Percentiles rank a stretch among this genome's conserved stretches.
Conservation (phyloP, 257 asterid genomes). For the Gentiana straminea region DNA sequence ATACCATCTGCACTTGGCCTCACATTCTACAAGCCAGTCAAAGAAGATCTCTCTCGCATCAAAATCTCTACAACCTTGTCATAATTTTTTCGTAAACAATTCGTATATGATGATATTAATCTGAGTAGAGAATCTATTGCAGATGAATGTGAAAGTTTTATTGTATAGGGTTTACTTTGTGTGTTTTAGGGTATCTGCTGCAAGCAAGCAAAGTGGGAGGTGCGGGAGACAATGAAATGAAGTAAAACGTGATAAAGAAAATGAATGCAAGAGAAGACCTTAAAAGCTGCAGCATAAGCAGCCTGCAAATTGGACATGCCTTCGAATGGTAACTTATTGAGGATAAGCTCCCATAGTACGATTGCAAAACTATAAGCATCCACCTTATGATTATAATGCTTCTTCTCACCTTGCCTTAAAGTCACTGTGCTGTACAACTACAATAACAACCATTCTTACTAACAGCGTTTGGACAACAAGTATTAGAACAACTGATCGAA, state of each 20-base stretch:
- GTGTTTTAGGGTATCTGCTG: too few species aligned
- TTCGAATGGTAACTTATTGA: constrained; percentile 67
- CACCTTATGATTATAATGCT: constrained; percentile 94
- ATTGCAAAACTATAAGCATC: constrained; percentile 97
- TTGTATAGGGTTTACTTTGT: too few species aligned
- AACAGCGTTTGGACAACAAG: not conserved
- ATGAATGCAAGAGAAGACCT: constrained; percentile 24
- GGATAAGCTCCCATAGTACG: constrained; percentile 91
- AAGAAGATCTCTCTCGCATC: too few species aligned
- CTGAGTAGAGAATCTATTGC: too few species aligned
- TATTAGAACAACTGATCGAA: not conserved
- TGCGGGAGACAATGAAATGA: too few species aligned
- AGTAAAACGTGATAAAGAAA: too few species aligned
- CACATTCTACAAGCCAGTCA: constrained; percentile 42
- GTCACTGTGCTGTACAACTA: constrained; percentile 96
- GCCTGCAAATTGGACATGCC: constrained; percentile 98
- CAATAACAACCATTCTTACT: constrained; percentile 8
- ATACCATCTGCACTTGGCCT: constrained; percentile 85
- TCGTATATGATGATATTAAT: too few species aligned
- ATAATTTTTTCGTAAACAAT: too few species aligned
- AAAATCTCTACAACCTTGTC: too few species aligned
- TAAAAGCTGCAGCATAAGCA: constrained; percentile 96
- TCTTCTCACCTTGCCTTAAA: constrained; percentile 88
- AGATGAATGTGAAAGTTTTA: too few species aligned
- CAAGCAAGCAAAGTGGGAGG: too few species aligned